Conservation (phyloP, 192 early-diverging fungal species). For the Ambispora gerdemannii region DNA sequence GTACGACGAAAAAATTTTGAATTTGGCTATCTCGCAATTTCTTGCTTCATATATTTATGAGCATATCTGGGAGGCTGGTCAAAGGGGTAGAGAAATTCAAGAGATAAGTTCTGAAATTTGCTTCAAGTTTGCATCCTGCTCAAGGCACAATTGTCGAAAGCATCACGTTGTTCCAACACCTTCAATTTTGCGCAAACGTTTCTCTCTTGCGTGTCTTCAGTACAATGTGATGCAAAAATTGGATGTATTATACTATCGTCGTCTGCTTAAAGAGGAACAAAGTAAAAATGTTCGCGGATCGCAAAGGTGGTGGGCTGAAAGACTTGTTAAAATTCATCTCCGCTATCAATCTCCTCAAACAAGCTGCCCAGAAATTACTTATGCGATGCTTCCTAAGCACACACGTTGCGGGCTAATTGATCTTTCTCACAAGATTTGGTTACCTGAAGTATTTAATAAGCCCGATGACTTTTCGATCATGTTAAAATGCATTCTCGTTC, state of each 20-base stretch:
- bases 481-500: constrained; percentile 32
- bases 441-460: not conserved
- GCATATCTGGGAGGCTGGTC: not conserved
- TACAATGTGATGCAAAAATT: not conserved
- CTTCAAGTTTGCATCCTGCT: not conserved
- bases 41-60: constrained; percentile 7
- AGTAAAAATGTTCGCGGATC: not conserved
- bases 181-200: not conserved
- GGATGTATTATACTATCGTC: not conserved
- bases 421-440: constrained; percentile 1
- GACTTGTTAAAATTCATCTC: not conserved
- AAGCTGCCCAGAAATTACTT: not conserved
- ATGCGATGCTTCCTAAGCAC: not conserved
- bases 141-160: not conserved
- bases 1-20: not conserved
- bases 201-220: not conserved
- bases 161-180: constrained; percentile 2
- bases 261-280: not conserved
- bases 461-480: constrained; percentile 32
- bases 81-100: not conserved
- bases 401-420: not conserved
- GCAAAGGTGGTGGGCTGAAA: constrained; percentile 9
- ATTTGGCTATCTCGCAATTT: not conserved
- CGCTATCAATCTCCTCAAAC: not conserved
- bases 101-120: constrained; percentile 3